A percentile compares a stretch with the other conserved stretches of the same genome.
phyloP scores from a whole-genome alignment of 345 rosid species.

The Ailanthus altissimus region DNA sequence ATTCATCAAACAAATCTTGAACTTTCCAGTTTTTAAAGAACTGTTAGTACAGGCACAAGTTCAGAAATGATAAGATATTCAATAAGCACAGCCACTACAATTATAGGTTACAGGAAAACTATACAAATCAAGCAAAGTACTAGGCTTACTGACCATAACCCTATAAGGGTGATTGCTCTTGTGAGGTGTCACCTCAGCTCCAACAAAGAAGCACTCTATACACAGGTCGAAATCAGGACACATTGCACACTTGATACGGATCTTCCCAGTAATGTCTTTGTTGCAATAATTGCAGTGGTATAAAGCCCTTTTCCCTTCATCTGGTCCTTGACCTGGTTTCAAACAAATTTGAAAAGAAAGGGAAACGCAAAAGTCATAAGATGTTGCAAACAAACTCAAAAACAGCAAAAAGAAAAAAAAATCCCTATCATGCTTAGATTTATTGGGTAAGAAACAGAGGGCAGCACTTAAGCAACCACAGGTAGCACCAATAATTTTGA shows the following conservation, averaged over 20 bases:
- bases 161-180: constrained; percentile 80
- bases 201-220: constrained; percentile 91
- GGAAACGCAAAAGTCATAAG: constrained; percentile 2
- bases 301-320: constrained; percentile 81
- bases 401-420: constrained; percentile 11
- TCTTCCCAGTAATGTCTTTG: constrained; percentile 88
- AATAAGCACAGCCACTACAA: background rate
- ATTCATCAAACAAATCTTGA: background rate
- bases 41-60: background rate
- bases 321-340: constrained; percentile 65
- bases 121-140: background rate
- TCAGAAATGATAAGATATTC: background rate
- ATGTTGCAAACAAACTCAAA: background rate
- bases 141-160: constrained; percentile 78
- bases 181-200: constrained; percentile 92
- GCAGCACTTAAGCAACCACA: background rate
- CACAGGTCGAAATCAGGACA: constrained; percentile 99
- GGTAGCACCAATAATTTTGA: background rate
- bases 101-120: background rate
- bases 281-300: constrained; percentile 98
- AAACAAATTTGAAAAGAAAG: constrained; percentile 2
- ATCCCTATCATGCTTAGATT: too few relatives aligned
- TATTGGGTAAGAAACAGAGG: background rate
- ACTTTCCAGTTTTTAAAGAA: background rate
- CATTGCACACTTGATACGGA: constrained; percentile 85